These are phyloP conservation scores for Russula olivacea DNA, from an alignment of 768 basidiomycete genomes.

Conservation along the genomic window DNA sequence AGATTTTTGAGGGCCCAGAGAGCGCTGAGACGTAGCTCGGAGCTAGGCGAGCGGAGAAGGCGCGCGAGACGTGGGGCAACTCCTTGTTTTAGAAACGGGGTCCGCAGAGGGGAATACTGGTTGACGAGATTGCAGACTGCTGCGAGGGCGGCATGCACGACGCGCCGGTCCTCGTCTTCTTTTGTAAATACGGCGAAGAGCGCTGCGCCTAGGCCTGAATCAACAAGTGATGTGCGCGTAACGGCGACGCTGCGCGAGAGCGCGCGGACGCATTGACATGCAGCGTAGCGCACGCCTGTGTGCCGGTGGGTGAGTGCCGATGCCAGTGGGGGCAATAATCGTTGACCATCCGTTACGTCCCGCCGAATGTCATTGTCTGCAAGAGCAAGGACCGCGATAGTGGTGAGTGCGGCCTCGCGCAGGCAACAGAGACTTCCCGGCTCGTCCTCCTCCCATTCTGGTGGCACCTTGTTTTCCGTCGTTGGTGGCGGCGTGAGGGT, in stretches of 20 bases:
- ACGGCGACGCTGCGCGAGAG: conserved; percentile 75
- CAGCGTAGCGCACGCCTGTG: conserved; percentile 75
- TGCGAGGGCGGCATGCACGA: conserved; percentile 62
- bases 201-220: conserved; percentile 69
- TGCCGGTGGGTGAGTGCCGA: conserved; percentile 53
- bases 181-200: conserved; percentile 55
- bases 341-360: conserved; percentile 53
- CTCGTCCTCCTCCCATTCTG: conserved; percentile 65
- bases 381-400: conserved; percentile 66
- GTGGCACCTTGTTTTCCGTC: conserved; percentile 32
- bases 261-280: conserved; percentile 80
- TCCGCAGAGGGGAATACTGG: conserved; percentile 76
- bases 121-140: conserved; percentile 83
- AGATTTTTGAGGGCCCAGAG: conserved; percentile 89
- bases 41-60: conserved; percentile 49
- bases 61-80: conserved; percentile 59
- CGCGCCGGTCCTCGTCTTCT: conserved; percentile 60
- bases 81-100: conserved; percentile 65
- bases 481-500: conserved; percentile 44
- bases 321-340: conserved; percentile 51
- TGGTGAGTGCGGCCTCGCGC: conserved; percentile 72
- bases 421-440: conserved; percentile 51
- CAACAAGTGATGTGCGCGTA: conserved; percentile 77
- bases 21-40: conserved; percentile 56
- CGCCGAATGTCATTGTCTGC: conserved; percentile 69